Evolutionary conservation across 2,329 filamentous ascomycete genomes (phyloP).

Genomic region (Biscogniauxia mediterranea): DNA sequence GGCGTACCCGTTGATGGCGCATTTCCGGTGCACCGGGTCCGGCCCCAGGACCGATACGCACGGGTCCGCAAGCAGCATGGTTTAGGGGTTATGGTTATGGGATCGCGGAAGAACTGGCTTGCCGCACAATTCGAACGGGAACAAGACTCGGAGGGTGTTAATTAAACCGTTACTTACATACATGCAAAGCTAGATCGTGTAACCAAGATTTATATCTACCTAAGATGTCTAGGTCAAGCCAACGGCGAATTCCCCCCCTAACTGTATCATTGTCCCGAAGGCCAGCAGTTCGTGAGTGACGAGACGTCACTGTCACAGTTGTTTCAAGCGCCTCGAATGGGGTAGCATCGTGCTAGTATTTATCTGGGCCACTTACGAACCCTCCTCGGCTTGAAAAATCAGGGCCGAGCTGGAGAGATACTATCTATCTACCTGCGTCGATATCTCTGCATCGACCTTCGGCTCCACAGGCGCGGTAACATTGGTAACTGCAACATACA

Average conservation of each 20-base stretch:
- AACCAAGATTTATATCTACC: background rate
- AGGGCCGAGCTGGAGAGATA: too few relatives aligned
- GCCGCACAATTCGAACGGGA: background rate
- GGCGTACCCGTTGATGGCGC: conserved; percentile 44
- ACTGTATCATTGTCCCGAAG: background rate
- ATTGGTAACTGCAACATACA: background rate
- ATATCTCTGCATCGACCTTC: background rate
- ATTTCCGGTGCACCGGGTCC: conserved; percentile 36
- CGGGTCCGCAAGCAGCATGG: conserved; percentile 34
- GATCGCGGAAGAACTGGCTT: conserved; percentile 1
- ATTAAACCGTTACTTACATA: background rate
- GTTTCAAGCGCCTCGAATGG: background rate
- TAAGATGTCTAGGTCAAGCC: too few relatives aligned
- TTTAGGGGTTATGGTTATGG: too few relatives aligned
- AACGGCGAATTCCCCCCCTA: too few relatives aligned
- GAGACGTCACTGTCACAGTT: background rate
- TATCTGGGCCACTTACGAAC: background rate
- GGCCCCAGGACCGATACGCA: conserved; percentile 33
- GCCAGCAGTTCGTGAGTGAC: background rate
- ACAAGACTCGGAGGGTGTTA: background rate
- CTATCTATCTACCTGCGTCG: too few relatives aligned
- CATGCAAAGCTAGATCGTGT: background rate
- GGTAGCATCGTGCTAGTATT: background rate
- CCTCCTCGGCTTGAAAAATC: too few relatives aligned
- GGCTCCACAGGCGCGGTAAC: background rate